phyloP scores from a whole-genome alignment of 179 eudicot genomes.

The Silene noctiflora region DNA sequence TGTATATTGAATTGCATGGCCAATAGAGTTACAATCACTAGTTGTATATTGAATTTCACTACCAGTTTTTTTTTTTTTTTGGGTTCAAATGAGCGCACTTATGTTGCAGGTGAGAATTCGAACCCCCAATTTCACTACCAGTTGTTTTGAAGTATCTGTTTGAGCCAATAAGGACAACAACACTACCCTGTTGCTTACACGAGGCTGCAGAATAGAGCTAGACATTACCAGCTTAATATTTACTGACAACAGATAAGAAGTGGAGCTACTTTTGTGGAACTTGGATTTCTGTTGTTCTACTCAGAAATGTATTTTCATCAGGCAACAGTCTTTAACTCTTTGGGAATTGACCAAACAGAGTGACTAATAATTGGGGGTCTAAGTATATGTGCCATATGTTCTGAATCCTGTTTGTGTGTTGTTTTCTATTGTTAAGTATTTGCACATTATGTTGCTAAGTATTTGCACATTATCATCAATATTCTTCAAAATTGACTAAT shows the following conservation, averaged over 20 bases:
- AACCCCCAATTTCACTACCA: neutral
- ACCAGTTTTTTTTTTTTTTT: neutral
- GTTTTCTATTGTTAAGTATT: too few relatives aligned
- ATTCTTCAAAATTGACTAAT: constrained; percentile 1
- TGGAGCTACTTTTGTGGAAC: neutral
- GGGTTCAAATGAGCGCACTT: too few relatives aligned
- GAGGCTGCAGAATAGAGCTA: neutral
- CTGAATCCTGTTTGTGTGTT: neutral
- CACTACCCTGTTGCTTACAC: constrained; percentile 1
- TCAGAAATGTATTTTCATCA: neutral
- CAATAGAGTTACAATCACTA: neutral
- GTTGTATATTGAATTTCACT: neutral
- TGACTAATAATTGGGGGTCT: neutral
- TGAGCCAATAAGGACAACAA: neutral
- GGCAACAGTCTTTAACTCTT: constrained; percentile 3
- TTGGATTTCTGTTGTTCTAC: neutral
- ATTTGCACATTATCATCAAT: neutral
- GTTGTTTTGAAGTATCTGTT: neutral
- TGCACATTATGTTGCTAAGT: neutral
- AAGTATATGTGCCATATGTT: constrained; percentile 8
- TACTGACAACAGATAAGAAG: neutral
- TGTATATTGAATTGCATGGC: neutral
- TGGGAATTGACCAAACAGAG: neutral
- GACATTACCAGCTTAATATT: neutral
- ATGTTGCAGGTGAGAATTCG: too few relatives aligned